phyloP scores from a whole-genome alignment of 306 rosid species.

The Bauhinia variegata region DNA sequence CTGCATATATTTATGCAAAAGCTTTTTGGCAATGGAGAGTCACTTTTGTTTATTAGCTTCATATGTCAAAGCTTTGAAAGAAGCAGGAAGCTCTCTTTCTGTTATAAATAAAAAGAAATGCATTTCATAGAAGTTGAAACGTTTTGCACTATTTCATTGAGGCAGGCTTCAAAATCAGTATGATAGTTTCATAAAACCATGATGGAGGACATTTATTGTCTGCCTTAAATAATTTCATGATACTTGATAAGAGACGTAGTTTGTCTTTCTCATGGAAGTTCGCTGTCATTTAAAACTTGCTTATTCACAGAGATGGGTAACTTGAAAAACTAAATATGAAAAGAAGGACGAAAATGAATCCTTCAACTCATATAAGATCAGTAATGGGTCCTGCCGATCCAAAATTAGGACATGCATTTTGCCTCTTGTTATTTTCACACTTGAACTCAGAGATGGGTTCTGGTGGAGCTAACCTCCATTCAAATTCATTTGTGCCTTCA shows the following conservation, averaged over 20 bases:
- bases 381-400: no score
- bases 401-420: background rate
- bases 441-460: no score
- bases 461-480: conserved; percentile 6
- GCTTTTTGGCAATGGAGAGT: no score
- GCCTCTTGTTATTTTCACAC: conserved; percentile 1
- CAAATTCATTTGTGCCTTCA: conserved; percentile 10
- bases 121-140: background rate
- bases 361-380: no score
- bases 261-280: background rate
- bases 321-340: background rate
- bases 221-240: background rate
- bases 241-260: background rate
- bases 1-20: no score
- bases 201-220: no score
- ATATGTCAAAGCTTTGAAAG: background rate
- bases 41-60: no score
- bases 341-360: no score
- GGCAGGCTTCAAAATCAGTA: conserved; percentile 1
- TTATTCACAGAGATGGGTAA: background rate
- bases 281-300: background rate
- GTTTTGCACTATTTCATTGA: background rate
- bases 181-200: background rate
- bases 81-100: background rate
- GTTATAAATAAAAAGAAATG: background rate